These are phyloP conservation scores for Massarina eburnea DNA, from an alignment of 2,329 filamentous ascomycete genomes.

Conservation along the genomic window DNA sequence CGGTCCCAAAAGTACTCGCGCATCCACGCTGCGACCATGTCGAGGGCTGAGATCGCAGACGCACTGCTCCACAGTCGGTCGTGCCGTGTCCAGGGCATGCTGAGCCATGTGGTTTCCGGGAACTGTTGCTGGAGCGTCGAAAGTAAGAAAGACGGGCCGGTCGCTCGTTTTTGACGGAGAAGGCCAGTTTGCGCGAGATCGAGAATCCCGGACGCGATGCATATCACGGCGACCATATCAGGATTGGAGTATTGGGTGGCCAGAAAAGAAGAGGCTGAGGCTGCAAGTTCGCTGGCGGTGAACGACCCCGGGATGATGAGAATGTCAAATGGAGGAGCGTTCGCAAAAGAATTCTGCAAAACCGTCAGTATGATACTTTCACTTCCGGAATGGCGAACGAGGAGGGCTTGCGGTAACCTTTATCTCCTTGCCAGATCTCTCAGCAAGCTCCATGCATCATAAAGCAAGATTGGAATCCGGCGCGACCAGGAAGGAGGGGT, in stretches of 20 bases:
- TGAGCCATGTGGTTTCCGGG: constrained; percentile 33
- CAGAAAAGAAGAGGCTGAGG: constrained; percentile 28
- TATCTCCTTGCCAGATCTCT: constrained; percentile 41
- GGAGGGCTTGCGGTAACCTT: constrained; percentile 37
- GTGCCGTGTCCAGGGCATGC: constrained; percentile 30
- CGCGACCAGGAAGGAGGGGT: constrained; percentile 32
- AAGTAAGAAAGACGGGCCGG: constrained; percentile 29
- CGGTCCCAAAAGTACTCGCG: constrained; percentile 43
- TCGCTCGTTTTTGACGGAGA: constrained; percentile 27
- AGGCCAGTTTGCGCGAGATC: constrained; percentile 31
- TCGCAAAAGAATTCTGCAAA: constrained; percentile 35
- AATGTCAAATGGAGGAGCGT: constrained; percentile 39
- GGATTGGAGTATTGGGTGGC: constrained; percentile 26
- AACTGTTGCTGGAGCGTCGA: constrained; percentile 27
- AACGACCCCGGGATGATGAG: constrained; percentile 39
- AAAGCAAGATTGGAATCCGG: constrained; percentile 35
- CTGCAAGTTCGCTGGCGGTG: constrained; percentile 21
- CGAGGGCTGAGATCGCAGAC: constrained; percentile 31
- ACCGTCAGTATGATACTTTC: constrained; percentile 18
- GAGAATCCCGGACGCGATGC: constrained; percentile 35
- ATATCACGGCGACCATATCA: constrained; percentile 30
- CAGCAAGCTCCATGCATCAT: constrained; percentile 26
- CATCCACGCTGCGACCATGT: constrained; percentile 39
- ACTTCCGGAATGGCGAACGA: constrained; percentile 1
- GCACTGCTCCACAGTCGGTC: constrained; percentile 38